These are phyloP conservation scores for Avena insularis DNA, from an alignment of 176 grass and related monocot species.

Conservation along the genomic window DNA sequence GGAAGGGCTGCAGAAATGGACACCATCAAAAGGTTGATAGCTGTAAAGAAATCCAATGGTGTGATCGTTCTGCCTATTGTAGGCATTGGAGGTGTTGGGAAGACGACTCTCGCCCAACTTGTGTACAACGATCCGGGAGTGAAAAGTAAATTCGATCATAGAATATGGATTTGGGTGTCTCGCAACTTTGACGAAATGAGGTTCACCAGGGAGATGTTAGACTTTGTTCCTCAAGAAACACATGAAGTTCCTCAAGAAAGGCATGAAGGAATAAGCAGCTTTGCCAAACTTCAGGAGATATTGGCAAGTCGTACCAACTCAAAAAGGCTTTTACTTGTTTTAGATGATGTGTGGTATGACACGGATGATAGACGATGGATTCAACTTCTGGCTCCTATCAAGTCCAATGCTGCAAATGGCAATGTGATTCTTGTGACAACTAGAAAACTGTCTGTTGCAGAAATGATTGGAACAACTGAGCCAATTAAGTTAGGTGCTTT, in stretches of 20 bases:
- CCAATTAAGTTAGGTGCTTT: conserved; percentile 6
- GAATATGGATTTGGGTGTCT: not conserved
- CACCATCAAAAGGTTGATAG: not conserved
- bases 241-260: not conserved
- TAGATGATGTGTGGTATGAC: conserved; percentile 45
- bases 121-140: not conserved
- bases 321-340: not conserved
- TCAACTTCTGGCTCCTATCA: not conserved
- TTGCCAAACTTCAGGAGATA: not conserved
- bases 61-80: not conserved
- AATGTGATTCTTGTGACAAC: conserved; percentile 41
- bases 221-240: not conserved
- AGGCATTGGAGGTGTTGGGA: not conserved
- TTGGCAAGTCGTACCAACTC: not conserved
- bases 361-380: not conserved
- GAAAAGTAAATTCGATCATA: not conserved
- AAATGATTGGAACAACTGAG: not conserved
- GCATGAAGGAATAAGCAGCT: not conserved
- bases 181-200: not conserved
- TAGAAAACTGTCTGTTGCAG: conserved; percentile 20
- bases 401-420: not conserved
- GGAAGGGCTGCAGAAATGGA: not conserved
- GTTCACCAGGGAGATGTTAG: not conserved
- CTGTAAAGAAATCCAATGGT: not conserved
- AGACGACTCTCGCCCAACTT: not conserved